Evolutionary conservation across 345 rosid genomes (phyloP).

Genomic region (Dipteronia sinensis): DNA sequence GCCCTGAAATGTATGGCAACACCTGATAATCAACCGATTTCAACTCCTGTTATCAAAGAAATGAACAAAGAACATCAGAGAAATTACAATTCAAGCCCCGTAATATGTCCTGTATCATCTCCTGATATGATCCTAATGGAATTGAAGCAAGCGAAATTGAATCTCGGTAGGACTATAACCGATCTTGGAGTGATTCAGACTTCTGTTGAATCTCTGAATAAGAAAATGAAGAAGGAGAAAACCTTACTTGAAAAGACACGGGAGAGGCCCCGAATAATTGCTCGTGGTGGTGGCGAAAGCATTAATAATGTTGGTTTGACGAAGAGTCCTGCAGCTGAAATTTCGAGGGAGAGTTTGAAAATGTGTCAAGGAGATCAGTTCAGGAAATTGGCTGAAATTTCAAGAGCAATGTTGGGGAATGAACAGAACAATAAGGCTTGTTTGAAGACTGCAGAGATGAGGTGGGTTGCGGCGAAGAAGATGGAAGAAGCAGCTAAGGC

Average conservation of each 20-base stretch:
- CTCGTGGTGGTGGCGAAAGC: conserved; percentile 6
- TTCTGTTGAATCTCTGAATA: conserved; percentile 74
- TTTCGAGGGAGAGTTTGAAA: conserved; percentile 18
- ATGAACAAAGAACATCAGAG: conserved; percentile 51
- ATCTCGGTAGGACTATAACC: conserved; percentile 83
- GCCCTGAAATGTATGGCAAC: conserved; percentile 62
- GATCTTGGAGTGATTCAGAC: conserved; percentile 80
- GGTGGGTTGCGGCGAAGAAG: conserved; percentile 85
- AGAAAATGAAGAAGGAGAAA: conserved; percentile 83
- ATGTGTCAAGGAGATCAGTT: conserved; percentile 36
- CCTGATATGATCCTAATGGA: conserved; percentile 81
- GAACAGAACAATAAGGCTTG: conserved; percentile 39
- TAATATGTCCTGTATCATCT: conserved; percentile 46
- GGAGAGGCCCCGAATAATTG: conserved; percentile 30
- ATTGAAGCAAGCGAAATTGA: conserved; percentile 82
- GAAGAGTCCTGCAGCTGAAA: conserved; percentile 3
- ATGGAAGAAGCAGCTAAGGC: conserved; percentile 99
- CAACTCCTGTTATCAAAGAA: conserved; percentile 56
- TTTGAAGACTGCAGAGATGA: conserved; percentile 78
- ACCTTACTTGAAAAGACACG: conserved; percentile 60
- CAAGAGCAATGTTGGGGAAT: conserved; percentile 30
- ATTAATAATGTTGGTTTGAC: background rate
- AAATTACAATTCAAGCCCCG: conserved; percentile 35
- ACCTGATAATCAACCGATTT: conserved; percentile 43
- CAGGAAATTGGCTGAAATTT: conserved; percentile 43